Evolutionary conservation across 495 filamentous ascomycete genomes (phyloP).

Genomic region (Aspergillus carlsbadensis): DNA sequence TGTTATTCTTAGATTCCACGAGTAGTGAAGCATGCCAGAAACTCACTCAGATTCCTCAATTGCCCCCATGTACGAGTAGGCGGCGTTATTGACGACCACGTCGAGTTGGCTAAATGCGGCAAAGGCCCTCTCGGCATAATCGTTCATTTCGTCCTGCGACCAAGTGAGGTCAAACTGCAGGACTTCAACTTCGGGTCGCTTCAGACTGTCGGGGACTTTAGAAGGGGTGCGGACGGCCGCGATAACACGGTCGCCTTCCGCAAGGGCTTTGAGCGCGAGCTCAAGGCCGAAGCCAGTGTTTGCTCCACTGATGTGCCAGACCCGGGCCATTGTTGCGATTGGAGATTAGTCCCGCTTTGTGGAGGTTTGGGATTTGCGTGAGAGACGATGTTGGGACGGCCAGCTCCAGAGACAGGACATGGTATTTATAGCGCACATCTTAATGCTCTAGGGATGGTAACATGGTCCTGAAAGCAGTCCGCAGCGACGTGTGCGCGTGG

Average conservation of each 20-base stretch:
- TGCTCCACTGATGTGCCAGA: conserved; percentile 12
- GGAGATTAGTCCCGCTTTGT: not conserved
- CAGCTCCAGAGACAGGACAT: too few relatives aligned
- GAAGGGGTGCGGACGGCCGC: conserved; percentile 10
- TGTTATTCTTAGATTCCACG: not conserved
- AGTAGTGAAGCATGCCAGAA: too few relatives aligned
- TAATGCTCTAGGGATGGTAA: too few relatives aligned
- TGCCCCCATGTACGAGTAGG: conserved; percentile 8
- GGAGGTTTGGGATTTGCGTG: not conserved
- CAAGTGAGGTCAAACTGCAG: conserved; percentile 9
- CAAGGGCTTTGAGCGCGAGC: conserved; percentile 2
- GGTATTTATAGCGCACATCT: too few relatives aligned
- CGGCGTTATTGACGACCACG: conserved; percentile 9
- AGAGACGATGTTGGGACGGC: not conserved
- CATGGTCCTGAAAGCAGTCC: too few relatives aligned
- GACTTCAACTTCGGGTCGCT: not conserved
- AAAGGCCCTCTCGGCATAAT: conserved; percentile 1
- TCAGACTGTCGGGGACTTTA: conserved; percentile 5
- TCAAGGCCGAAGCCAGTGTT: conserved; percentile 12
- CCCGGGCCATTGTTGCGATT: not conserved
- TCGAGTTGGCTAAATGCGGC: conserved; percentile 1
- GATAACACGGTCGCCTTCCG: conserved; percentile 9
- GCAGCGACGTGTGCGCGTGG: too few relatives aligned
- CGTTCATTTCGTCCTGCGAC: conserved; percentile 1
- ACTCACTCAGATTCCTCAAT: conserved; percentile 10